Conservation (phyloP, 768 basidiomycete species). For the Termitomyces sp. region DNA sequence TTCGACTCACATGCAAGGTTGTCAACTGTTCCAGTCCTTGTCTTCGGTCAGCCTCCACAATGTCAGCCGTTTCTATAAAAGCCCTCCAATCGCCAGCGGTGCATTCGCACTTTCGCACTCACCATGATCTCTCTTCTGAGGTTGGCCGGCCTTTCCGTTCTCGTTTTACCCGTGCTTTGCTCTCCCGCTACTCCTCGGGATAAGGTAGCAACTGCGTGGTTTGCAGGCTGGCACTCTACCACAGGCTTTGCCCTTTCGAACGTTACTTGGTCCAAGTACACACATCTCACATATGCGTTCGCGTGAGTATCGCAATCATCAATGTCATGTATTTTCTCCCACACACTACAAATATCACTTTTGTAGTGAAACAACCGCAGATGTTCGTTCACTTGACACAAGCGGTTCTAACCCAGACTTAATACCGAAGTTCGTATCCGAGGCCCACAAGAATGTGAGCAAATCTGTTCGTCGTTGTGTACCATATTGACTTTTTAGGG, state of each 20-base stretch:
- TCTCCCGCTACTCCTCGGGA: conserved; percentile 5
- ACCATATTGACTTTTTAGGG: conserved; percentile 29
- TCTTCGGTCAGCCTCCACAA: not conserved
- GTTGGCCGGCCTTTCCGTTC: conserved; percentile 5
- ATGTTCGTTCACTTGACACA: conserved; percentile 31
- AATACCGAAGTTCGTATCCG: conserved; percentile 54
- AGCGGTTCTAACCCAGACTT: conserved; percentile 44
- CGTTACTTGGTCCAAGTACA: conserved; percentile 68
- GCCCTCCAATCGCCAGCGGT: not conserved
- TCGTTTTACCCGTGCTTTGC: conserved; percentile 10
- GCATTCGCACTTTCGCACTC: not conserved
- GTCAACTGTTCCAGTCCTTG: not conserved
- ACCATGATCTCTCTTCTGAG: conserved; percentile 8
- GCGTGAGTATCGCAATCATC: conserved; percentile 42
- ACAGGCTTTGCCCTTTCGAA: conserved; percentile 45
- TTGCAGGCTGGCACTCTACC: conserved; percentile 61
- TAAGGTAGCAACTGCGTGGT: conserved; percentile 55
- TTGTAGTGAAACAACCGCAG: conserved; percentile 33
- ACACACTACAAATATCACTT: not conserved
- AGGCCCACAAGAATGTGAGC: conserved; percentile 40
- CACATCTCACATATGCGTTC: conserved; percentile 65
- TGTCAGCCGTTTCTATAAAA: conserved; percentile 4
- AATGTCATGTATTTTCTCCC: not conserved
- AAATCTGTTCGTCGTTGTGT: not conserved
- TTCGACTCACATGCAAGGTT: not conserved